These are phyloP conservation scores for Aciculosporium take DNA, from an alignment of 2,329 filamentous ascomycete species.

Conservation along the genomic window DNA sequence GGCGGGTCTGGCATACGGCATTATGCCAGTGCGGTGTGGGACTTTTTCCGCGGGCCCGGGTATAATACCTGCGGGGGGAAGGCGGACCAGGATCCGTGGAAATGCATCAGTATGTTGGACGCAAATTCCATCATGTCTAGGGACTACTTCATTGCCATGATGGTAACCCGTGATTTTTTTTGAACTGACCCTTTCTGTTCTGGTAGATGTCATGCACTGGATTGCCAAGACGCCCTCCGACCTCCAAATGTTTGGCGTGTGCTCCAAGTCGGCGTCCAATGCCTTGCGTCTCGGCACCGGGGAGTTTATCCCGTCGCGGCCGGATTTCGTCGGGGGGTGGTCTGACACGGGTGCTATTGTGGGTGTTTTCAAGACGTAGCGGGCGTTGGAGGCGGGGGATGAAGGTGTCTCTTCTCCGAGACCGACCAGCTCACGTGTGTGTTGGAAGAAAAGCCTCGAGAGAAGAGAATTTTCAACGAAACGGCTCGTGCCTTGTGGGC, in stretches of 20 bases:
- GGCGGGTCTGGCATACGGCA: conserved; percentile 26
- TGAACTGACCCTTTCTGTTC: too few species aligned
- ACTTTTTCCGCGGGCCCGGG: conserved; percentile 26
- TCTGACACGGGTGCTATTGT: neutral
- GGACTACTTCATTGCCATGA: too few species aligned
- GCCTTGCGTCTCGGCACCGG: neutral
- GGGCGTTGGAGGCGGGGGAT: too few species aligned
- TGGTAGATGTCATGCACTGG: conserved; percentile 4
- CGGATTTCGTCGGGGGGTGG: neutral
- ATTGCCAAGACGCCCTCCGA: conserved; percentile 1
- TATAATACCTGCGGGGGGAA: conserved; percentile 18
- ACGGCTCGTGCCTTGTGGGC: too few species aligned
- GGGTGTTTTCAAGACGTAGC: neutral
- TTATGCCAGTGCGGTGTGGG: conserved; percentile 28
- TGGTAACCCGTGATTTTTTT: too few species aligned
- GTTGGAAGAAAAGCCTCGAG: too few species aligned
- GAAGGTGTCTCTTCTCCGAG: too few species aligned
- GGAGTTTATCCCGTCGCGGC: neutral
- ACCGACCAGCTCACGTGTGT: too few species aligned
- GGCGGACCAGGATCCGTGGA: neutral
- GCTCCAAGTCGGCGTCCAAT: conserved; percentile 2
- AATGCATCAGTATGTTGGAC: neutral
- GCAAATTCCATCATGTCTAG: too few species aligned
- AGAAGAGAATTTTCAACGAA: too few species aligned
- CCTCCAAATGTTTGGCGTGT: conserved; percentile 2